These are phyloP conservation scores for Trichosporon inkin DNA, from an alignment of 1,284 basidiomycete species.

Conservation along the genomic window DNA sequence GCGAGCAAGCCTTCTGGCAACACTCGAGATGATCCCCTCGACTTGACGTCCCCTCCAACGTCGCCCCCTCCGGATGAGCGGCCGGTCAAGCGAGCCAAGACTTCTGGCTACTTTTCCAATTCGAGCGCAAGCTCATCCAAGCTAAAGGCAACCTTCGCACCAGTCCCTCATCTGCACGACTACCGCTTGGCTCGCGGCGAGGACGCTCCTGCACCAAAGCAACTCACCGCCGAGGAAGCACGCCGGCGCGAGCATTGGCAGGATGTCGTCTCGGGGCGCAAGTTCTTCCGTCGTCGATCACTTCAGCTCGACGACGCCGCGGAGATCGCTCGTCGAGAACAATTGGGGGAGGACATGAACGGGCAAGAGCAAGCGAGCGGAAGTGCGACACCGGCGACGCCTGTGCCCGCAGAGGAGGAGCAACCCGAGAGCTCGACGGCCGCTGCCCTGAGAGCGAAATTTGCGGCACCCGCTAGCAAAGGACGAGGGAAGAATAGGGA, in stretches of 20 bases:
- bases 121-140: slow-evolving; percentile 5
- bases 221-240: slow-evolving; percentile 31
- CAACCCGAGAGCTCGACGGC: slow-evolving; percentile 24
- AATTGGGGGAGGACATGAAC: background rate
- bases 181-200: background rate
- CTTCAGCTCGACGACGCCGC: slow-evolving; percentile 49
- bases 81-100: slow-evolving; percentile 26
- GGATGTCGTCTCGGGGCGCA: slow-evolving; percentile 27
- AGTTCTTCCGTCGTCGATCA: slow-evolving; percentile 39
- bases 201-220: background rate
- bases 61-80: slow-evolving; percentile 30
- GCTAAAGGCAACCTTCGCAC: background rate
- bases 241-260: slow-evolving; percentile 40
- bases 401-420: slow-evolving; percentile 19
- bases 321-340: slow-evolving; percentile 13
- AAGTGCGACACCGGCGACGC: slow-evolving; percentile 11
- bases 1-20: slow-evolving; percentile 21
- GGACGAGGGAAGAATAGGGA: slow-evolving; percentile 48
- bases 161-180: background rate
- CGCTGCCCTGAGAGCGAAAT: slow-evolving; percentile 33
- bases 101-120: slow-evolving; percentile 31
- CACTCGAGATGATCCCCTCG: slow-evolving; percentile 27
- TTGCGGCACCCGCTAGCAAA: slow-evolving; percentile 24
- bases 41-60: slow-evolving; percentile 34
- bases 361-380: background rate